Conservation (phyloP, 139 green algal genomes). For the Chlorella vulgaris region DNA sequence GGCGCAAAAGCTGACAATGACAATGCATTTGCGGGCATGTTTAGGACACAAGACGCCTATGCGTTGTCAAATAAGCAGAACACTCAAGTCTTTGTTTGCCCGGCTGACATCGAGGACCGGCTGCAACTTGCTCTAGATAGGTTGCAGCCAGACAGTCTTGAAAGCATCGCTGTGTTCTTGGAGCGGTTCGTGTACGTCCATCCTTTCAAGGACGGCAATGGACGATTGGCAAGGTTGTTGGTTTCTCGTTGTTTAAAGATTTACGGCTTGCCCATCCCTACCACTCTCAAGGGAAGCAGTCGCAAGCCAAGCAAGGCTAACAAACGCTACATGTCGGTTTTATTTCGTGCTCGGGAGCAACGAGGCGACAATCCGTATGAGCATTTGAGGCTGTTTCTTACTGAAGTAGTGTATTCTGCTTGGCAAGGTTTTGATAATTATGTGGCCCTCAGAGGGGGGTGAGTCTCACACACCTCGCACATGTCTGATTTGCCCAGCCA, state of each 20-base stretch:
- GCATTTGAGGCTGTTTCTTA: not conserved
- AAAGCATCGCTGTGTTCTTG: not conserved
- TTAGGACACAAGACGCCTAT: not conserved
- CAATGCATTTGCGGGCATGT: not conserved
- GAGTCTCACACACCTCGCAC: too few relatives aligned
- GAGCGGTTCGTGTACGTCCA: not conserved
- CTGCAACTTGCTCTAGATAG: not conserved
- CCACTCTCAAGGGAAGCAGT: not conserved
- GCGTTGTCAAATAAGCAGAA: not conserved
- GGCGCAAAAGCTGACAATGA: not conserved
- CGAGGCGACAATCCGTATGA: not conserved
- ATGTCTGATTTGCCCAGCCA: too few relatives aligned
- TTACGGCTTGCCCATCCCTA: not conserved
- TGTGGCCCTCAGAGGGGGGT: not conserved
- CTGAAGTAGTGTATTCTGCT: not conserved
- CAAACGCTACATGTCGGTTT: not conserved
- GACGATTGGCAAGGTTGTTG: not conserved
- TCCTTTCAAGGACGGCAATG: not conserved
- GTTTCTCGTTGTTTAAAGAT: not conserved
- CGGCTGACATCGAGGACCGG: not conserved
- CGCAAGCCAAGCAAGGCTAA: not conserved
- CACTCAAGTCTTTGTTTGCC: not conserved
- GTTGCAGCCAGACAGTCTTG: not conserved
- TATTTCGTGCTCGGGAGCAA: not conserved
- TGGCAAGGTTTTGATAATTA: not conserved